Percentiles rank a stretch among this genome's conserved stretches.
Evolutionary conservation across 1,284 basidiomycete genomes (phyloP).

Genomic region (Phylloboletellus chloephorus): DNA sequence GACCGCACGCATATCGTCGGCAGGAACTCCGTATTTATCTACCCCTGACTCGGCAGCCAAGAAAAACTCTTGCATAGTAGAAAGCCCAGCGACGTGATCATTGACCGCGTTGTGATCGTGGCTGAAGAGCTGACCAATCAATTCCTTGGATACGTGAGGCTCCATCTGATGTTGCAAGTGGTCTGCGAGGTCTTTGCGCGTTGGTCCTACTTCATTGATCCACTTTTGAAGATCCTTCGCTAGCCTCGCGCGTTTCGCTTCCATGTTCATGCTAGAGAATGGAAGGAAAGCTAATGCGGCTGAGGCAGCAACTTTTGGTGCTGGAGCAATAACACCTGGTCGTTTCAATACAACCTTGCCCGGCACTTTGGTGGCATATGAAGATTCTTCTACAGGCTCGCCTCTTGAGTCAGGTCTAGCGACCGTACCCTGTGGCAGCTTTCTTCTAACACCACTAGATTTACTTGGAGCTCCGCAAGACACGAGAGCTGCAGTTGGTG

Average conservation of each 20-base stretch:
- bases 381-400: constrained; percentile 48
- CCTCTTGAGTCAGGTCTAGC: constrained; percentile 56
- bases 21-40: constrained; percentile 48
- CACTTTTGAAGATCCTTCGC: constrained; percentile 78
- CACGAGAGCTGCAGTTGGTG: constrained; percentile 31
- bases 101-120: constrained; percentile 95
- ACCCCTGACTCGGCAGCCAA: constrained; percentile 53
- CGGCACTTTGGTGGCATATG: constrained; percentile 35
- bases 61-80: constrained; percentile 73
- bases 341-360: constrained; percentile 51
- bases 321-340: constrained; percentile 35
- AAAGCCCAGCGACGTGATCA: constrained; percentile 81
- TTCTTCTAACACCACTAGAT: constrained; percentile 59
- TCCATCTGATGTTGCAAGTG: constrained; percentile 91
- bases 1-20: constrained; percentile 59
- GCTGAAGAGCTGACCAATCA: constrained; percentile 84
- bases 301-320: constrained; percentile 32
- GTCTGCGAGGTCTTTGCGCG: constrained; percentile 84
- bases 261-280: constrained; percentile 68
- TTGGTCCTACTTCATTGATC: constrained; percentile 78
- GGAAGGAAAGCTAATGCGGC: constrained; percentile 38
- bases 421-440: constrained; percentile 58
- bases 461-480: constrained; percentile 42
- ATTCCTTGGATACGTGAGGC: constrained; percentile 68
- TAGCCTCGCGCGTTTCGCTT: constrained; percentile 69